phyloP scores from a whole-genome alignment of 257 asterid genomes.

The Nemophila menziesii region DNA sequence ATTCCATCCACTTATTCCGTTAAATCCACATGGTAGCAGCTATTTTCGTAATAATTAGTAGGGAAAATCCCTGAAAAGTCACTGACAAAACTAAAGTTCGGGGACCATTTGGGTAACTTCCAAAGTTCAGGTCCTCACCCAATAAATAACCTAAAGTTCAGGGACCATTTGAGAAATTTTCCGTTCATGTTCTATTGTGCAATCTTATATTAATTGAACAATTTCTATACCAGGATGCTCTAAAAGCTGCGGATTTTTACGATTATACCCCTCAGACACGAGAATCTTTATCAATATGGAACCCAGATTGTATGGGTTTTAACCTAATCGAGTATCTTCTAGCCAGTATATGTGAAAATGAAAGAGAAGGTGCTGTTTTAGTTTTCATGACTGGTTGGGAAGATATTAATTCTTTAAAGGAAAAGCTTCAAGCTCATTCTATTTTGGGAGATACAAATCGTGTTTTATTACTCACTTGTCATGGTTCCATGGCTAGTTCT shows the following conservation, averaged over 20 bases:
- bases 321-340: constrained; percentile 69
- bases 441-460: constrained; percentile 60
- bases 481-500: constrained; percentile 88
- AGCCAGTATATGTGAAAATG: constrained; percentile 52
- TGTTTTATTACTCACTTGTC: constrained; percentile 83
- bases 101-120: too few relatives aligned
- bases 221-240: constrained; percentile 50
- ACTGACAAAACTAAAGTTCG: too few relatives aligned
- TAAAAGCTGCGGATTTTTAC: constrained; percentile 55
- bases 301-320: constrained; percentile 81
- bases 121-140: too few relatives aligned
- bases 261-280: constrained; percentile 49
- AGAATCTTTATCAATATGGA: constrained; percentile 83
- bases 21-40: too few relatives aligned
- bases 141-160: too few relatives aligned
- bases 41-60: too few relatives aligned
- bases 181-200: constrained; percentile 18
- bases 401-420: constrained; percentile 70
- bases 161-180: too few relatives aligned
- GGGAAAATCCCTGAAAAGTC: too few relatives aligned
- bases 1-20: too few relatives aligned
- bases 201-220: constrained; percentile 13
- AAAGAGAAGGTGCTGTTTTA: constrained; percentile 76
- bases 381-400: constrained; percentile 98
- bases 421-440: constrained; percentile 71